Evolutionary conservation across 2,329 filamentous ascomycete genomes (phyloP).

Genomic region (Botrytis cinerea): DNA sequence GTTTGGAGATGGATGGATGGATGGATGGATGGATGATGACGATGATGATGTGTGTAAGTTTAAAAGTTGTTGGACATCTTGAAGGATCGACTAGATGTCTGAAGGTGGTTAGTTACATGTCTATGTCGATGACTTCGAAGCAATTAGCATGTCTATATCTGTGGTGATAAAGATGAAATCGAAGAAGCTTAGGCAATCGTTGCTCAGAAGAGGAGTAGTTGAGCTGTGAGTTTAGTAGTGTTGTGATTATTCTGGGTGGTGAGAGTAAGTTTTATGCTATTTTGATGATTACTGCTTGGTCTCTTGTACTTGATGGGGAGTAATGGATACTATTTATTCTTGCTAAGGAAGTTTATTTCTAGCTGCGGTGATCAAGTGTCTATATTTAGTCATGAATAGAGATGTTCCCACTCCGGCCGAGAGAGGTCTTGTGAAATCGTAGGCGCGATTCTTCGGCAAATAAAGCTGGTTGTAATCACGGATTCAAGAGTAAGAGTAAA

Average conservation of each 20-base stretch:
- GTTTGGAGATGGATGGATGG: neutral
- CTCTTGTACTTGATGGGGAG: neutral
- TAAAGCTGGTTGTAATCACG: neutral
- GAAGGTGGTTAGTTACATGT: too few species aligned
- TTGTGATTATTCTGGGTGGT: rapidly evolving
- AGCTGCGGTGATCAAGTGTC: neutral
- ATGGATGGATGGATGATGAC: too few species aligned
- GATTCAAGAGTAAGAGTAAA: neutral
- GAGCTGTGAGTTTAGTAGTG: neutral
- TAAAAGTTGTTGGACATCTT: neutral
- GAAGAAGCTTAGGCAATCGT: neutral
- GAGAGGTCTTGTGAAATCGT: neutral
- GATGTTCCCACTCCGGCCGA: neutral
- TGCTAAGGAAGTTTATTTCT: neutral
- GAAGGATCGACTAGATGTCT: too few species aligned
- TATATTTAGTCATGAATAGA: neutral
- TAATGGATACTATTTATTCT: neutral
- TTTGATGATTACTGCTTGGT: neutral
- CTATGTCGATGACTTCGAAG: too few species aligned
- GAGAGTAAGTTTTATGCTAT: neutral
- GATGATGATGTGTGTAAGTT: too few species aligned
- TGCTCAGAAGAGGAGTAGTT: neutral
- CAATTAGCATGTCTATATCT: neutral
- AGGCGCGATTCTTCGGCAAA: neutral
- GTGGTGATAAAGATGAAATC: neutral